Percentiles rank a stretch among this genome's conserved stretches.
phyloP scores from a whole-genome alignment of 225 moss, liverwort and hornwort species.

The Neckera pumila region DNA sequence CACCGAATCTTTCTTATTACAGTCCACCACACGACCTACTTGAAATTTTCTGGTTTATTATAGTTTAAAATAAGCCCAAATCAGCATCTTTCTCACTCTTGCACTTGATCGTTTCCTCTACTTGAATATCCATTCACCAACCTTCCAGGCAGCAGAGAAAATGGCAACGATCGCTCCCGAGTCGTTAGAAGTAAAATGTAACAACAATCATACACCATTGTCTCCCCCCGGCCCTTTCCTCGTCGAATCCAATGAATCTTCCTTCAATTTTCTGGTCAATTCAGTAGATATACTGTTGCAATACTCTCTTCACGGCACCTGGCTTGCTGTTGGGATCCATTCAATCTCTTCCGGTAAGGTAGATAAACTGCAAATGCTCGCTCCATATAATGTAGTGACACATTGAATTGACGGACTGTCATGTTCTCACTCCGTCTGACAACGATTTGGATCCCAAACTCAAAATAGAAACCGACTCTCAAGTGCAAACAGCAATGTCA shows the following conservation, averaged over 20 bases:
- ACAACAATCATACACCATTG: not conserved
- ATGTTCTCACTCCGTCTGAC: not conserved
- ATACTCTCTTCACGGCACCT: not conserved
- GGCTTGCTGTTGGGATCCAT: not conserved
- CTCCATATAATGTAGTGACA: not conserved
- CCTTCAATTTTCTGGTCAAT: not conserved
- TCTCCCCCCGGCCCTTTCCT: not conserved
- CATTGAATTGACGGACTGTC: not conserved
- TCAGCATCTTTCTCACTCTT: not conserved
- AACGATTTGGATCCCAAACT: not conserved
- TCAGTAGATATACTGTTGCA: not conserved
- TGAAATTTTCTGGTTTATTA: not conserved
- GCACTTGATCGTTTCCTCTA: too few species aligned
- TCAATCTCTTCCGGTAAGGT: not conserved
- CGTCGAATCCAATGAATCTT: not conserved
- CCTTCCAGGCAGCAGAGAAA: not conserved
- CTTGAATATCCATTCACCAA: not conserved
- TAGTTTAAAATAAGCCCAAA: not conserved
- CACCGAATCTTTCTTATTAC: not conserved
- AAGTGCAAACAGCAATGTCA: not conserved
- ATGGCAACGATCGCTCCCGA: not conserved
- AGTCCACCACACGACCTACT: not conserved
- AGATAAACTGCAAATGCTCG: not conserved
- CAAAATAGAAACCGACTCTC: not conserved
- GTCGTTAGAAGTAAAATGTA: not conserved